phyloP scores from a whole-genome alignment of 306 rosid genomes.

The Carpinus viminea region DNA sequence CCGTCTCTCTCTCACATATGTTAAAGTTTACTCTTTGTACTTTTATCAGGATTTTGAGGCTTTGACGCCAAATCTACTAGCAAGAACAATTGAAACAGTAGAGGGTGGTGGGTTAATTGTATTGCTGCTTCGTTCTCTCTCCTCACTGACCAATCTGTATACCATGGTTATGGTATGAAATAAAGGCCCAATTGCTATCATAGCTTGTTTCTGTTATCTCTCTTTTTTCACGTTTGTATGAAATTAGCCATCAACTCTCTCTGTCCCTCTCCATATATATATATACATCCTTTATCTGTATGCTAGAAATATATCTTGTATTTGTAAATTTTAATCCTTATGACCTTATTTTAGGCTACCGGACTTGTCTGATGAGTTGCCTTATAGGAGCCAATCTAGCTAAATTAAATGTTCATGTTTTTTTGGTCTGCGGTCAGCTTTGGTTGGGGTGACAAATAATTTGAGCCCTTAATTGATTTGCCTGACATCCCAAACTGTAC shows the following conservation, averaged over 20 bases:
- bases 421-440: not conserved
- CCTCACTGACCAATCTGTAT: slow-evolving; percentile 87
- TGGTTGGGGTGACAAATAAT: not conserved
- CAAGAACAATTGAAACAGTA: slow-evolving; percentile 95
- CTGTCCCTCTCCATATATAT: not conserved
- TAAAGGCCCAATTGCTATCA: slow-evolving; percentile 18
- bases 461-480: not conserved
- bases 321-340: not conserved
- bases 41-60: slow-evolving; percentile 88
- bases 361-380: not conserved
- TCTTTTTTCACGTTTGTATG: not conserved
- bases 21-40: slow-evolving; percentile 23
- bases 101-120: slow-evolving; percentile 95
- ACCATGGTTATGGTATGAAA: slow-evolving; percentile 95
- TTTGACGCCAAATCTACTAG: slow-evolving; percentile 87
- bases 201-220: not conserved
- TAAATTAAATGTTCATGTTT: not conserved
- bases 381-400: not conserved
- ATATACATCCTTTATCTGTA: not conserved
- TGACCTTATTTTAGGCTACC: not conserved
- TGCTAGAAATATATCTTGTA: not conserved
- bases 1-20: not conserved
- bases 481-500: not conserved
- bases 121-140: slow-evolving; percentile 71
- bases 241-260: not conserved